Evolutionary conservation across 2,329 filamentous ascomycete species (phyloP).

Genomic region (Venturia nashicola): DNA sequence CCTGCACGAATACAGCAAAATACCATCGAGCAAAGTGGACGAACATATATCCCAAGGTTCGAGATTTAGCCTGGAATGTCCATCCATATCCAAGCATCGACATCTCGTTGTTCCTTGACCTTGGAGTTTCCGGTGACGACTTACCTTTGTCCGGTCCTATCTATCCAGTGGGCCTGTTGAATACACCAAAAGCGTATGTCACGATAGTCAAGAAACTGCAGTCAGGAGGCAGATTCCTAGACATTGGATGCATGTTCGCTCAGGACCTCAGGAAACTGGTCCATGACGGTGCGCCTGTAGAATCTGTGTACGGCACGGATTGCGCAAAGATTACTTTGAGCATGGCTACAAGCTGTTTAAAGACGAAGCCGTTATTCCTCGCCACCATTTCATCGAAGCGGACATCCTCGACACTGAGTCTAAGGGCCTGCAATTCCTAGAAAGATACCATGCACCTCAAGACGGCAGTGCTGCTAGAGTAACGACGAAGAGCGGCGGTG

Average conservation of each 20-base stretch:
- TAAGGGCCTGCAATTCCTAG: neutral
- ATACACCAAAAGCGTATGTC: neutral
- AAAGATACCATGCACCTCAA: neutral
- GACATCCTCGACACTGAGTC: neutral
- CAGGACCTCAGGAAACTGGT: neutral
- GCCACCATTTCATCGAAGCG: neutral
- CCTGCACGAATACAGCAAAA: neutral
- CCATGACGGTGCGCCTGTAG: neutral
- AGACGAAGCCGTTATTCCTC: neutral
- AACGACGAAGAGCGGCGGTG: neutral
- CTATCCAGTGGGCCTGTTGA: neutral
- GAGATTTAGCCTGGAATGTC: neutral
- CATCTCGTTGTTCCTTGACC: neutral
- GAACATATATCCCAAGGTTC: neutral
- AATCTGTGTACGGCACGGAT: neutral
- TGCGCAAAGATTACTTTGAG: neutral
- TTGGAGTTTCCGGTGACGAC: neutral
- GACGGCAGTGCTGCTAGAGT: neutral
- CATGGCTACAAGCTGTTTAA: neutral
- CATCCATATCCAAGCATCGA: neutral
- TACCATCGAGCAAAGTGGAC: neutral
- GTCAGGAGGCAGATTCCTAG: neutral
- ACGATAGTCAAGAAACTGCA: neutral
- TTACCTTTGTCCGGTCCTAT: neutral
- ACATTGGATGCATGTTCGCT: neutral